Evolutionary conservation across 768 basidiomycete genomes (phyloP).

Genomic region (Tulasnella calospora): DNA sequence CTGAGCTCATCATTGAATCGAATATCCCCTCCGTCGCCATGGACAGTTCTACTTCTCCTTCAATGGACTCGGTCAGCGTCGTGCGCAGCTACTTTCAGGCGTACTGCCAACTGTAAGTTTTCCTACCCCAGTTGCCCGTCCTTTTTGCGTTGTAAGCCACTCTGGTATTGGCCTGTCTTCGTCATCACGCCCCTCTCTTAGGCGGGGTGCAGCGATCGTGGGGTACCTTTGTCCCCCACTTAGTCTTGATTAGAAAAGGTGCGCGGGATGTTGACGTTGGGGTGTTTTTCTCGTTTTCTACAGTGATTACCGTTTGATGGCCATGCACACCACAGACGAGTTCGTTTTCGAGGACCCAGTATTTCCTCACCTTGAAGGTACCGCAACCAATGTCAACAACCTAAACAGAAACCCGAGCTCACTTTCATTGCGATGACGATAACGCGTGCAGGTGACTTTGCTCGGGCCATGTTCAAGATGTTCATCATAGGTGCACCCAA

Average conservation of each 20-base stretch:
- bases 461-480: slow-evolving; percentile 17
- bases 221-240: background rate
- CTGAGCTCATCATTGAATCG: background rate
- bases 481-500: slow-evolving; percentile 17
- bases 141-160: background rate
- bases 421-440: too few relatives aligned
- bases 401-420: background rate
- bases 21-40: background rate
- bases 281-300: background rate
- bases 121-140: background rate
- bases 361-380: slow-evolving; percentile 12
- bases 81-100: slow-evolving; percentile 11
- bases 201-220: background rate
- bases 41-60: background rate
- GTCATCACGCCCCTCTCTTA: background rate
- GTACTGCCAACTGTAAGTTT: slow-evolving; percentile 11
- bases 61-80: background rate
- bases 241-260: background rate
- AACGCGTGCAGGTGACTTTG: slow-evolving; percentile 12
- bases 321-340: background rate
- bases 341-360: slow-evolving; percentile 11
- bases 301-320: background rate
- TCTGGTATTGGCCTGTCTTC: background rate
- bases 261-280: background rate
- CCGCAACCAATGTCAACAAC: background rate